A percentile compares a stretch with the other conserved stretches of the same genome.
phyloP scores from a whole-genome alignment of 2,329 filamentous ascomycete species.

The Nemania abortiva region DNA sequence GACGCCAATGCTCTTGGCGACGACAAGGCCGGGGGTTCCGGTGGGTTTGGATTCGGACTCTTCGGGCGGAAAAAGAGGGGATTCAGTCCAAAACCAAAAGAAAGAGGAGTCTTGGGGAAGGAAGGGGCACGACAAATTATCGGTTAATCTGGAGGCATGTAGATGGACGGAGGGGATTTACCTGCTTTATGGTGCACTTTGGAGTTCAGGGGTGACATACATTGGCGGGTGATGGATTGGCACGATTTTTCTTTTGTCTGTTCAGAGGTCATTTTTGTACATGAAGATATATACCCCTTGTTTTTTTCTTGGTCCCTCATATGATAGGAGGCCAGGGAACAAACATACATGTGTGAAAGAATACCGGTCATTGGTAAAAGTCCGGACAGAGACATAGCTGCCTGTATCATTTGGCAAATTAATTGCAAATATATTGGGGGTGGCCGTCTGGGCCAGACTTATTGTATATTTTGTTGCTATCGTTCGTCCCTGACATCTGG shows the following conservation, averaged over 20 bases:
- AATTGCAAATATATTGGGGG: constrained; percentile 20
- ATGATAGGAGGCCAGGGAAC: constrained; percentile 29
- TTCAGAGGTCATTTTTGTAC: constrained; percentile 35
- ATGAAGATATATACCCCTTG: constrained; percentile 40
- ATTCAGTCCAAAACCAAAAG: constrained; percentile 92
- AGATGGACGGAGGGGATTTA: constrained; percentile 23
- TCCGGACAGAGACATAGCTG: constrained; percentile 31
- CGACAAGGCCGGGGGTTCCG: constrained; percentile 67
- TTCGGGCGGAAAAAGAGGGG: constrained; percentile 90
- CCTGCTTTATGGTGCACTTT: constrained; percentile 40
- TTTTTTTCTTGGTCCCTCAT: constrained; percentile 33
- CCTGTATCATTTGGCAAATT: constrained; percentile 8
- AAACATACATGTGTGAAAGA: constrained; percentile 29
- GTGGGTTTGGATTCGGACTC: constrained; percentile 86
- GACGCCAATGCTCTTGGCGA: constrained; percentile 70
- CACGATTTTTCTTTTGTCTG: constrained; percentile 32
- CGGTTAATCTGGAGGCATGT: constrained; percentile 59
- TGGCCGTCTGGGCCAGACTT: neutral
- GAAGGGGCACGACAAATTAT: constrained; percentile 90
- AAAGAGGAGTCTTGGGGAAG: constrained; percentile 92
- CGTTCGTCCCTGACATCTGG: too few relatives aligned
- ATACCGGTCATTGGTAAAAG: constrained; percentile 21
- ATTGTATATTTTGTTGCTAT: neutral
- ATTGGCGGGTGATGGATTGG: constrained; percentile 31
- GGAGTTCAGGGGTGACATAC: constrained; percentile 42